Base-by-base conservation (phyloP, 169 alveolate genomes). In the Eimeria tenella region DNA sequence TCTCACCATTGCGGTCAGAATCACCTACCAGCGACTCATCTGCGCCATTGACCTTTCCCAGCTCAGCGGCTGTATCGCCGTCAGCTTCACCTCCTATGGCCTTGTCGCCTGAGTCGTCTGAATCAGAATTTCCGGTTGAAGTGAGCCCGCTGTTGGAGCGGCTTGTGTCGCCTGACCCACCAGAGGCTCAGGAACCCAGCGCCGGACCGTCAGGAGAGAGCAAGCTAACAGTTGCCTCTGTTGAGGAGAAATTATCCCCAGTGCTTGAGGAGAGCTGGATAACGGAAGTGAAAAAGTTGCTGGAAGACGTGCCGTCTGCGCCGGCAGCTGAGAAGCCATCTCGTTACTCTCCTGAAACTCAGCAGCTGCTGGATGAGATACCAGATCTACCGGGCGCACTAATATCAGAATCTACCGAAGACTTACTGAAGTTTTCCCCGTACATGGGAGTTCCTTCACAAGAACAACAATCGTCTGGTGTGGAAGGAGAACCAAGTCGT, bases 391-490 rank as follows among this genome's bases (percentile, higher is more conserved):
- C 89, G 31, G 68, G 68, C 5, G 55, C 56, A 4, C 89, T 70
- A 23, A 81, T 81, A 58, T 70, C 89, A 56, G 71, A 55, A 7
- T 81, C 89, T n/a, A 58, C 68, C 9, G 31, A 81, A 56, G 89
- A 81, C 17, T 52, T 81, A 5, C 55, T 81, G 15, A 53, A n/a
- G 0, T 81, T 53, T 56, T 81, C 89, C 25, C 89, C 89, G 4
- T 81, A 53, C 11, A 11, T 81, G 13, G 89, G 89, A 11, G 73
- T 81, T 8, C 73, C 84, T 11, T 42, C 89, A 4, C 19, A 52
- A 15, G 89, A 81, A 4, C 19, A n/a, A 10, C 53, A 56, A 6
- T 55, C 55, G 56, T 6, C 25, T 21, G 70, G 5, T 5, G 10
- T 4, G 55, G 89, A 21, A 17, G 55, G 89, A 10, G 4, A 17